Percentiles rank a stretch among this genome's conserved stretches.
Evolutionary conservation across 768 basidiomycete species (phyloP).

Genomic region (Pleurotus tuber-regium): DNA sequence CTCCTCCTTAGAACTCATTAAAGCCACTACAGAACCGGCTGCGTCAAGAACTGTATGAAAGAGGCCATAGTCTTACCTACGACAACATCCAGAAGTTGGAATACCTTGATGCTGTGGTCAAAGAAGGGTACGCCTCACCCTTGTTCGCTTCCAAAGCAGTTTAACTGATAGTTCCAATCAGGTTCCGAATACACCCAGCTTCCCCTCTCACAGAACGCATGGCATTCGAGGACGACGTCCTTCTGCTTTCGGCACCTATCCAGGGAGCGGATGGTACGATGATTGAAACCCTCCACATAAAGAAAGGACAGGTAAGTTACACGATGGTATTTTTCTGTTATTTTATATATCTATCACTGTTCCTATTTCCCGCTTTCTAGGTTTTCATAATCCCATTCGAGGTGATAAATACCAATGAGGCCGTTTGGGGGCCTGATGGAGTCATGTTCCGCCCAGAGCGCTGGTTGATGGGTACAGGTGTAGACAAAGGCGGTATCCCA

Average conservation of each 20-base stretch:
- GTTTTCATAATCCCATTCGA: constrained; percentile 33
- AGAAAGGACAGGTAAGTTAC: constrained; percentile 33
- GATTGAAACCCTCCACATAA: constrained; percentile 25
- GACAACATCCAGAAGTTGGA: constrained; percentile 35
- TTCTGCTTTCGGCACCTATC: constrained; percentile 36
- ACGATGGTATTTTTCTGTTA: too few relatives aligned
- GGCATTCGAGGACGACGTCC: constrained; percentile 36
- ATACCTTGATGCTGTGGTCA: constrained; percentile 40
- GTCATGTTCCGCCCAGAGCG: constrained; percentile 36
- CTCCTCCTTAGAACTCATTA: background rate
- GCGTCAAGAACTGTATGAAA: constrained; percentile 32
- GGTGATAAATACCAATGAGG: constrained; percentile 28
- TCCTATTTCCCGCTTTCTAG: too few relatives aligned
- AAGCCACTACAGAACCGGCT: constrained; percentile 24
- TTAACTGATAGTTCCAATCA: background rate
- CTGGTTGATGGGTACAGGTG: constrained; percentile 21
- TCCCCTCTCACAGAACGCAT: constrained; percentile 38
- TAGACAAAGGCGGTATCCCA: constrained; percentile 27
- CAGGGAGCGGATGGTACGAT: constrained; percentile 22
- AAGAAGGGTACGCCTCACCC: constrained; percentile 30
- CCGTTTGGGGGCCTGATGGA: constrained; percentile 35
- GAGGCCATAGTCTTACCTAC: constrained; percentile 27
- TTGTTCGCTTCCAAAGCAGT: background rate
- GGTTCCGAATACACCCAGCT: constrained; percentile 34
- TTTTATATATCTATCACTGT: too few relatives aligned